Percentiles rank a stretch among this genome's conserved stretches.
Conservation (phyloP, 2,329 filamentous ascomycete species). For the Ceratocystiopsis minuta region DNA sequence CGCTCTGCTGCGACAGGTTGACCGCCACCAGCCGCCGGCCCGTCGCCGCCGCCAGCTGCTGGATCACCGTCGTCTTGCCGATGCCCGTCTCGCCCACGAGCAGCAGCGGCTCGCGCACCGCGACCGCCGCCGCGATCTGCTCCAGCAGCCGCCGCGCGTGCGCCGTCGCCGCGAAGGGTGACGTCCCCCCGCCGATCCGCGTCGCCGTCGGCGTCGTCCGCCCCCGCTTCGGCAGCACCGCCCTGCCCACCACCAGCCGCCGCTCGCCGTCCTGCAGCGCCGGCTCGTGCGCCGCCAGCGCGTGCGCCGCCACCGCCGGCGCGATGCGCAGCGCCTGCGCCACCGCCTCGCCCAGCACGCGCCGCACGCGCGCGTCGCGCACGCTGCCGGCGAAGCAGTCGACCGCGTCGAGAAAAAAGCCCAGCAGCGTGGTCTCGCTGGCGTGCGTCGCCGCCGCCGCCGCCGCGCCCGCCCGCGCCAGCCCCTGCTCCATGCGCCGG, state of each 20-base stretch:
- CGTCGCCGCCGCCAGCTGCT: slow-evolving; percentile 71
- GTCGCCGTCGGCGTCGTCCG: slow-evolving; percentile 28
- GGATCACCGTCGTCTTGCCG: slow-evolving; percentile 90
- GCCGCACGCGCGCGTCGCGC: slow-evolving; percentile 43
- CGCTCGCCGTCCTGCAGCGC: slow-evolving; percentile 42
- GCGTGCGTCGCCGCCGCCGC: slow-evolving; percentile 37
- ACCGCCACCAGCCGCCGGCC: slow-evolving; percentile 80
- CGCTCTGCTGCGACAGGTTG: slow-evolving; percentile 94
- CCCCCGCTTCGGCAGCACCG: slow-evolving; percentile 39
- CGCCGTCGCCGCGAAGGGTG: slow-evolving; percentile 72
- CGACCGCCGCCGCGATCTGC: slow-evolving; percentile 68
- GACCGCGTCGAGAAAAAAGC: slow-evolving; percentile 82
- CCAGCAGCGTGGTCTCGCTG: slow-evolving; percentile 53
- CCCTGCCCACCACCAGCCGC: slow-evolving; percentile 47
- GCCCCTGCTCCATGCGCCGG: slow-evolving; percentile 49
- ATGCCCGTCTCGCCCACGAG: slow-evolving; percentile 98
- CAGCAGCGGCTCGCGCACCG: slow-evolving; percentile 71
- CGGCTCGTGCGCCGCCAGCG: slow-evolving; percentile 56
- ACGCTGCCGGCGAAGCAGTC: slow-evolving; percentile 83
- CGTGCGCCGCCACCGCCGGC: slow-evolving; percentile 62
- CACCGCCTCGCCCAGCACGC: slow-evolving; percentile 47
- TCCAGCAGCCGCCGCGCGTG: slow-evolving; percentile 75
- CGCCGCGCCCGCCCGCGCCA: slow-evolving; percentile 42
- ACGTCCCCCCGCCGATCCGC: slow-evolving; percentile 7
- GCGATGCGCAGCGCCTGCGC: slow-evolving; percentile 79